Conservation (phyloP, 1,284 basidiomycete species). For the Heterobasidion parviporum region DNA sequence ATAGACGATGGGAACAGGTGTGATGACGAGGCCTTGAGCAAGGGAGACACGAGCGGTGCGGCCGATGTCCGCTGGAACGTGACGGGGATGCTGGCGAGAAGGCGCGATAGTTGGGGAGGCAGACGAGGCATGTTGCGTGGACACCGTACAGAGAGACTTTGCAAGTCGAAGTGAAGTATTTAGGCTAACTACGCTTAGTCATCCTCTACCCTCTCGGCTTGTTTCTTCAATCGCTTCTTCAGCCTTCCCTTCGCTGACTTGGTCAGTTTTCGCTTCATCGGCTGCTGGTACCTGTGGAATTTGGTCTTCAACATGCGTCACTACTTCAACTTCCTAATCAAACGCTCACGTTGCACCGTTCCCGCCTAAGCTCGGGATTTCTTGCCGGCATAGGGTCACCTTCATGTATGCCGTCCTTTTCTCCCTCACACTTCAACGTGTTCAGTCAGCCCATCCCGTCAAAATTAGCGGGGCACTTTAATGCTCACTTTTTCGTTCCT, state of each 20-base stretch:
- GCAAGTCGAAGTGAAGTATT: background rate
- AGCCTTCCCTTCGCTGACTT: slow-evolving; percentile 51
- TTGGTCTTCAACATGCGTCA: background rate
- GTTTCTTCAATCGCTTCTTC: slow-evolving; percentile 34
- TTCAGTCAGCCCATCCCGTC: background rate
- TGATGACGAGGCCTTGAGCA: background rate
- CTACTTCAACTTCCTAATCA: background rate
- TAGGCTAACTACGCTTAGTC: background rate
- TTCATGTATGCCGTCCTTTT: slow-evolving; percentile 67
- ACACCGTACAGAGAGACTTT: background rate
- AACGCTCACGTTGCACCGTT: slow-evolving; percentile 44
- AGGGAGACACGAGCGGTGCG: background rate
- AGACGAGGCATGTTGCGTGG: background rate
- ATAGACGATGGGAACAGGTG: background rate
- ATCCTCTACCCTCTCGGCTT: slow-evolving; percentile 9
- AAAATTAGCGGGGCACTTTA: background rate
- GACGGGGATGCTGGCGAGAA: background rate
- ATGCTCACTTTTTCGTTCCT: slow-evolving; percentile 55
- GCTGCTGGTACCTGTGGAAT: slow-evolving; percentile 45
- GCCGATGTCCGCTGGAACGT: background rate
- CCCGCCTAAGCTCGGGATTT: slow-evolving; percentile 35
- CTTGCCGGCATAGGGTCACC: slow-evolving; percentile 53
- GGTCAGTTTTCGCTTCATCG: slow-evolving; percentile 41
- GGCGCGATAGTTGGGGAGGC: background rate
- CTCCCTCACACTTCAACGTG: slow-evolving; percentile 44